phyloP scores from a whole-genome alignment of 495 filamentous ascomycete species.

The Penicillium alfredii region DNA sequence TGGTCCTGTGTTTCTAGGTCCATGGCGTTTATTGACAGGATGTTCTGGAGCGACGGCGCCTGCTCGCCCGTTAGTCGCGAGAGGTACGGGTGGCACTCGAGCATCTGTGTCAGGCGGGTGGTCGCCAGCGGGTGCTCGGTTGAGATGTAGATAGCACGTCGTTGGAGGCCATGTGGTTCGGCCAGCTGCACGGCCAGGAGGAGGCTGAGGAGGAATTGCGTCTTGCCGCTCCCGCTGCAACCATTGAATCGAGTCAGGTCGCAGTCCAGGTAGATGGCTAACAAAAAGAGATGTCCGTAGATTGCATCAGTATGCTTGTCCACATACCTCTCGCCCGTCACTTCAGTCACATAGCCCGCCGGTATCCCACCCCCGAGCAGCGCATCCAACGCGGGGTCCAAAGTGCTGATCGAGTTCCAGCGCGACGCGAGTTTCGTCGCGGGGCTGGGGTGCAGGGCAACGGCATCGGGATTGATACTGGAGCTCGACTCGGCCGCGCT shows the following conservation, averaged over 20 bases:
- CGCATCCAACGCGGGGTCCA: slow-evolving; percentile 67
- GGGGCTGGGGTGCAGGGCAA: slow-evolving; percentile 12
- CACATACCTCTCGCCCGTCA: slow-evolving; percentile 79
- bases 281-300: too few species aligned
- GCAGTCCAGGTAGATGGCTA: slow-evolving; percentile 1
- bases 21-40: slow-evolving; percentile 76
- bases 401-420: slow-evolving; percentile 69
- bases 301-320: neutral
- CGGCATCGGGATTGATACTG: slow-evolving; percentile 19
- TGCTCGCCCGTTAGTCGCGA: slow-evolving; percentile 37
- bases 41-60: slow-evolving; percentile 58
- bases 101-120: slow-evolving; percentile 69
- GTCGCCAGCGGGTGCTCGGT: slow-evolving; percentile 85
- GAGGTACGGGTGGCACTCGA: slow-evolving; percentile 59
- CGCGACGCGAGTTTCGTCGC: slow-evolving; percentile 26
- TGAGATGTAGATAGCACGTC: slow-evolving; percentile 82
- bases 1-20: slow-evolving; percentile 95
- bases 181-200: slow-evolving; percentile 78
- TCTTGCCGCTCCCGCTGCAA: slow-evolving; percentile 82
- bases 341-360: slow-evolving; percentile 75
- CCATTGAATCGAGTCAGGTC: too few species aligned
- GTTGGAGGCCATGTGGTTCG: slow-evolving; percentile 59
- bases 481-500: slow-evolving; percentile 17
- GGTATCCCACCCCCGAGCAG: slow-evolving; percentile 82
- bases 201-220: slow-evolving; percentile 85